These are phyloP conservation scores for Neurospora sp. DNA, from an alignment of 495 filamentous ascomycete genomes.

Conservation along the genomic window DNA sequence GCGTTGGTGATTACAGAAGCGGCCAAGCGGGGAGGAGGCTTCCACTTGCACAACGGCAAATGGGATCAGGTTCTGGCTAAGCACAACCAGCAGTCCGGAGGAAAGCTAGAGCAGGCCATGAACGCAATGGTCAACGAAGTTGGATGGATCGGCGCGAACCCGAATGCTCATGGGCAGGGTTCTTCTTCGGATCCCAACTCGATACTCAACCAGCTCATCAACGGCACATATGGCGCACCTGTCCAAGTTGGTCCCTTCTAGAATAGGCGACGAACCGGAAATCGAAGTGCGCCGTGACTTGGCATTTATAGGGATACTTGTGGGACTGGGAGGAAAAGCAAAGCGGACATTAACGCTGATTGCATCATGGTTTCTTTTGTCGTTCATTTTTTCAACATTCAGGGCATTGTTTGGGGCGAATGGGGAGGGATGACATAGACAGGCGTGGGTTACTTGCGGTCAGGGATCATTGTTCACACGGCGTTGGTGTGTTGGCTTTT, in stretches of 20 bases:
- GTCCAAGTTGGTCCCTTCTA: constrained; percentile 69
- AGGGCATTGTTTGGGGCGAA: neutral
- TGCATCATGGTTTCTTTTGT: neutral
- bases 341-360: neutral
- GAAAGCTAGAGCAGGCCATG: constrained; percentile 72
- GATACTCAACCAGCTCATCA: constrained; percentile 69
- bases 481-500: neutral
- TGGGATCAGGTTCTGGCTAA: constrained; percentile 86
- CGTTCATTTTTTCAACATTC: neutral
- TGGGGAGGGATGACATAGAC: neutral
- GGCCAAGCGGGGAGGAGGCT: constrained; percentile 81
- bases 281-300: neutral
- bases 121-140: constrained; percentile 62
- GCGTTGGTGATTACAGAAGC: constrained; percentile 84
- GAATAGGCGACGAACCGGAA: neutral
- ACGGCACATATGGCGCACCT: constrained; percentile 66
- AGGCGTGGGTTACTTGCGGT: neutral
- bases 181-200: constrained; percentile 46
- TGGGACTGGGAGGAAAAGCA: neutral
- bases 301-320: neutral
- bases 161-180: constrained; percentile 26
- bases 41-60: constrained; percentile 78
- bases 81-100: constrained; percentile 80
- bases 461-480: neutral
- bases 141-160: constrained; percentile 60